These are phyloP conservation scores for Podosphaera fusca DNA, from an alignment of 2,329 filamentous ascomycete genomes.

Conservation along the genomic window DNA sequence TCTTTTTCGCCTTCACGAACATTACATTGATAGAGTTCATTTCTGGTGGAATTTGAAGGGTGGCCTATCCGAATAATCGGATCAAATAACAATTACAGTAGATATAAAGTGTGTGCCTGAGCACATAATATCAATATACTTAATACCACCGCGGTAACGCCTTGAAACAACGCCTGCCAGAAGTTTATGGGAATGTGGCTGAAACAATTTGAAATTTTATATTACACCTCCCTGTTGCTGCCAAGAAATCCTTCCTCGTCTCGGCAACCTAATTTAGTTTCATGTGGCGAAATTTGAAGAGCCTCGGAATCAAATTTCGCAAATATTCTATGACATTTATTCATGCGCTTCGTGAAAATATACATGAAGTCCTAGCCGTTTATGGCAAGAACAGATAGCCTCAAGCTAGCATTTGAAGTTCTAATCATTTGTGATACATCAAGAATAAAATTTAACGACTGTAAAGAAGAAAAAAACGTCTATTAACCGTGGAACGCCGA, in stretches of 20 bases:
- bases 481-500: background rate
- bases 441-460: background rate
- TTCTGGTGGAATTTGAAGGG: too few species aligned
- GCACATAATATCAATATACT: too few species aligned
- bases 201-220: too few species aligned
- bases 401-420: background rate
- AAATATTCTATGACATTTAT: background rate
- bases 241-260: constrained; percentile 39
- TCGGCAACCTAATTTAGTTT: constrained; percentile 9
- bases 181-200: too few species aligned
- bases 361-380: background rate
- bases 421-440: background rate
- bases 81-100: too few species aligned
- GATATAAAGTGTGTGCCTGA: too few species aligned
- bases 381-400: background rate
- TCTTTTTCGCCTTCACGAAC: too few species aligned
- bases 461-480: background rate
- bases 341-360: background rate
- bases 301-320: background rate
- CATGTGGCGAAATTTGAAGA: too few species aligned
- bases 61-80: too few species aligned
- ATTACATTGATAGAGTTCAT: too few species aligned
- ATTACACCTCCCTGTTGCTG: constrained; percentile 18
- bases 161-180: too few species aligned
- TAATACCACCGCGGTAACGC: too few species aligned